Percentiles rank a stretch among this genome's conserved stretches.
Evolutionary conservation across 345 rosid genomes (phyloP).

Genomic region (Chamaenerion angustifolium): DNA sequence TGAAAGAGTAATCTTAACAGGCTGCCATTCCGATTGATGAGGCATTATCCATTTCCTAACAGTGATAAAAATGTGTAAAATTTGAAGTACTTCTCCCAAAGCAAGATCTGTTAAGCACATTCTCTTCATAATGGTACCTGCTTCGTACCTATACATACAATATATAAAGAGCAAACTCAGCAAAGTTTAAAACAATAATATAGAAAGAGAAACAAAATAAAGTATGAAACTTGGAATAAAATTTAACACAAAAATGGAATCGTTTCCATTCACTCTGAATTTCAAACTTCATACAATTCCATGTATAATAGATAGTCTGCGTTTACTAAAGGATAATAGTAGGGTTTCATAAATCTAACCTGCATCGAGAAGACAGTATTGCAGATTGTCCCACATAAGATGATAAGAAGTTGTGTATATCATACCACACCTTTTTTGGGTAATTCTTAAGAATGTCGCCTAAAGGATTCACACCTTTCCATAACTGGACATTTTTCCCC

Average conservation of each 20-base stretch:
- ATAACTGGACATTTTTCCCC: slow-evolving; percentile 24
- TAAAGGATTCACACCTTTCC: slow-evolving; percentile 30
- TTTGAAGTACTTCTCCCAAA: slow-evolving; percentile 23
- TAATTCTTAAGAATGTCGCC: slow-evolving; percentile 15
- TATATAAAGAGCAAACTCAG: neutral
- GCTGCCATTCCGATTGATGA: no score
- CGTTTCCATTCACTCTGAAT: no score
- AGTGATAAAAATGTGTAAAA: slow-evolving; percentile 18
- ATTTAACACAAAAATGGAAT: no score
- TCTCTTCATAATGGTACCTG: no score
- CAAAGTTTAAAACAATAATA: no score
- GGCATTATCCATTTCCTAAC: slow-evolving; percentile 26
- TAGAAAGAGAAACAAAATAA: neutral
- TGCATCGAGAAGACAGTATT: slow-evolving; percentile 29
- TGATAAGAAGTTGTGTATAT: slow-evolving; percentile 15
- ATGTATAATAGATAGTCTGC: no score
- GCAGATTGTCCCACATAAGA: slow-evolving; percentile 25
- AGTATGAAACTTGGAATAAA: no score
- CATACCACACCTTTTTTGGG: slow-evolving; percentile 22
- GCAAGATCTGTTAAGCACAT: slow-evolving; percentile 26
- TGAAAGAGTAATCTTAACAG: no score
- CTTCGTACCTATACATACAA: no score
- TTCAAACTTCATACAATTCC: no score
- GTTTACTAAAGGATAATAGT: no score
- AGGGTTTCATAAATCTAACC: no score